phyloP scores from a whole-genome alignment of 495 filamentous ascomycete species.

The Neurospora hispaniola region DNA sequence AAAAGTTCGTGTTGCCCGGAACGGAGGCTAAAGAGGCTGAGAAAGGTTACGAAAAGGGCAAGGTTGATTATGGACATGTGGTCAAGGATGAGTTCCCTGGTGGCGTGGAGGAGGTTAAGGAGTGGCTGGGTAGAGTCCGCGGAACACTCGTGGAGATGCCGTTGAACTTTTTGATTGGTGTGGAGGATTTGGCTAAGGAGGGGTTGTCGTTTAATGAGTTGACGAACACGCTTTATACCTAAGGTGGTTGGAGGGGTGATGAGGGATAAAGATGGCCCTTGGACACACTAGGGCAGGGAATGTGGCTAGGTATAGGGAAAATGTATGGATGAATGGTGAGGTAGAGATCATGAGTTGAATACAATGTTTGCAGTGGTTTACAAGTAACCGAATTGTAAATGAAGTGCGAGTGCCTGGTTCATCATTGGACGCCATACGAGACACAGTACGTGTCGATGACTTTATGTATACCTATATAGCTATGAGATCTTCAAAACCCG shows the following conservation, averaged over 20 bases:
- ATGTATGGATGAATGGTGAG: background rate
- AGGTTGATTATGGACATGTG: slow-evolving; percentile 71
- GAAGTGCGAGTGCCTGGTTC: background rate
- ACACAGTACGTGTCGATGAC: too few species aligned
- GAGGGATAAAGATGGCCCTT: background rate
- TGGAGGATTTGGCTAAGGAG: slow-evolving; percentile 77
- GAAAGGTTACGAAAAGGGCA: slow-evolving; percentile 25
- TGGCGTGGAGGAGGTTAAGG: slow-evolving; percentile 68
- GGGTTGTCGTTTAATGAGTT: slow-evolving; percentile 70
- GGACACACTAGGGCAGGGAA: background rate
- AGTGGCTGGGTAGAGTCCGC: slow-evolving; percentile 59
- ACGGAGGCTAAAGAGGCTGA: slow-evolving; percentile 16
- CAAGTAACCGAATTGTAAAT: background rate
- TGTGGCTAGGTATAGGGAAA: background rate
- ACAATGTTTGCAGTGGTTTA: background rate
- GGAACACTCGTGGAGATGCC: slow-evolving; percentile 91
- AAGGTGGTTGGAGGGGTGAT: background rate
- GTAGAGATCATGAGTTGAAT: background rate
- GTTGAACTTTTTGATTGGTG: slow-evolving; percentile 72
- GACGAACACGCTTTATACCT: slow-evolving; percentile 81
- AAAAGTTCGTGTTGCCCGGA: slow-evolving; percentile 54
- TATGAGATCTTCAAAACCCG: too few species aligned
- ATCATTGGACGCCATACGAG: too few species aligned
- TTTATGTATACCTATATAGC: too few species aligned
- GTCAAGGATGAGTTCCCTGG: slow-evolving; percentile 67